These are phyloP conservation scores for Thraustotheca clavata DNA, from an alignment of 352 stramenopile genomes.

Conservation along the genomic window DNA sequence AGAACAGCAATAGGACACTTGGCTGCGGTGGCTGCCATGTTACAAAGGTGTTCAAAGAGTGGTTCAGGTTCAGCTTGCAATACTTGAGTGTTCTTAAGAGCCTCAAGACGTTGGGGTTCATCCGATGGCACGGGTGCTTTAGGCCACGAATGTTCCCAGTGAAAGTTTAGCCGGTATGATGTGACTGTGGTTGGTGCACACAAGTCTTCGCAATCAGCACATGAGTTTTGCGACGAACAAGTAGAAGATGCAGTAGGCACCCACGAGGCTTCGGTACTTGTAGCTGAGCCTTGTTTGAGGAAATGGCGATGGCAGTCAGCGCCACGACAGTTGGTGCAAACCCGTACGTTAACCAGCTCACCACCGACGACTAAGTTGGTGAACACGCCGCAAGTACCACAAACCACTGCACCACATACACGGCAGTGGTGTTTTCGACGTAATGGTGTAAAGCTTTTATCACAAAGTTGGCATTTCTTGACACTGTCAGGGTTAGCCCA, in stretches of 20 bases:
- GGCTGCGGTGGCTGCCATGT: conserved; percentile 68
- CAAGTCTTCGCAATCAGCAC: conserved; percentile 13
- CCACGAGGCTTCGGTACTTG: conserved; percentile 32
- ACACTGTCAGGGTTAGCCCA: conserved; percentile 21
- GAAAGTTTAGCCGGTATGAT: conserved; percentile 80
- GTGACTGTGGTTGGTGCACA: background rate
- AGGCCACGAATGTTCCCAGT: conserved; percentile 80
- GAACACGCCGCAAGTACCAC: conserved; percentile 61
- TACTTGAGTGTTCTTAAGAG: conserved; percentile 26
- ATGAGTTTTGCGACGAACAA: conserved; percentile 20
- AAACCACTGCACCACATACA: conserved; percentile 49
- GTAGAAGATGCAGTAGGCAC: conserved; percentile 57
- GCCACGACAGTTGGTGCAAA: conserved; percentile 62
- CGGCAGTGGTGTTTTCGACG: conserved; percentile 64
- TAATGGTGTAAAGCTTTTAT: conserved; percentile 77
- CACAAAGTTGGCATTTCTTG: conserved; percentile 54
- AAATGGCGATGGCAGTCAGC: conserved; percentile 50
- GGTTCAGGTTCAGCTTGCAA: background rate
- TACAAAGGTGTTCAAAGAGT: conserved; percentile 54
- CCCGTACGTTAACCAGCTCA: conserved; percentile 39
- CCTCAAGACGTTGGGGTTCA: conserved; percentile 60
- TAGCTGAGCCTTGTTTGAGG: conserved; percentile 39
- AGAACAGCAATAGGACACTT: conserved; percentile 56
- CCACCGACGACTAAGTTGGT: conserved; percentile 41
- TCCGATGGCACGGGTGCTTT: conserved; percentile 62